Evolutionary conservation across 1,284 basidiomycete species (phyloP), one percentile per base, ranked within the genome.

Genomic region (Farysia itapuensis): DNA sequence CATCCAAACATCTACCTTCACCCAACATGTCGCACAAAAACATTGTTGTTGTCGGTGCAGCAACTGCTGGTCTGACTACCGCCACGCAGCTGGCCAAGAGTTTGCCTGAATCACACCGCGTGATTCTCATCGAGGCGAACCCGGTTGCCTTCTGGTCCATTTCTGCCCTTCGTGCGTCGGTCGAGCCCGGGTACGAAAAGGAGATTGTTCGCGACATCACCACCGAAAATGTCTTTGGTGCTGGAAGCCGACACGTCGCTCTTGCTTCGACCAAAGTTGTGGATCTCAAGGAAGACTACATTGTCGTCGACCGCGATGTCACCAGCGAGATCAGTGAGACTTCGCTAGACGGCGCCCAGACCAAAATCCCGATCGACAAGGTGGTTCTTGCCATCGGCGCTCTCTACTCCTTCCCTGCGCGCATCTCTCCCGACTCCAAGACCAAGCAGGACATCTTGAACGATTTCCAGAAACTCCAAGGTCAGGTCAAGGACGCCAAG

Each of bases 71-170:
- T n/a, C 21, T 61, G 8, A 18, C 18, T 2, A 19, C 58, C 8
- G 78, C 74, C 41, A 74, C 74, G 14, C 34, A 40, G 2, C 70
- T 81, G 13, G 47, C 68, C 21, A 67, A 59, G 30, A 52, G 39
- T 4, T 43, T 81, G 1, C 78, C 79, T 1, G 22, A 49, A 1
- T 64, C 74, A 4, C 77, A 80, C 46, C 74, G 79, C 5, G 61
- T 81, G 41, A 61, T 81, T 5, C 60, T 81, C 4, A 75, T 81
- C 50, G 80, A 80, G 42, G 71, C 77, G 6, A 58, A 70, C 22
- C 72, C 72, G 9, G 77, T 67, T 25, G 66, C 70, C 1, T 78
- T 73, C 47, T 79, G 74, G 69, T 64, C 75, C 2, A 68, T 79
- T 30, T 73, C 70, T 3, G 57, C 70, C 9, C 70, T 80, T 11